Evolutionary conservation across 75 land plant genomes (phyloP), one percentile per base, ranked within the genome.

Genomic region (Ceratopteris richardii): DNA sequence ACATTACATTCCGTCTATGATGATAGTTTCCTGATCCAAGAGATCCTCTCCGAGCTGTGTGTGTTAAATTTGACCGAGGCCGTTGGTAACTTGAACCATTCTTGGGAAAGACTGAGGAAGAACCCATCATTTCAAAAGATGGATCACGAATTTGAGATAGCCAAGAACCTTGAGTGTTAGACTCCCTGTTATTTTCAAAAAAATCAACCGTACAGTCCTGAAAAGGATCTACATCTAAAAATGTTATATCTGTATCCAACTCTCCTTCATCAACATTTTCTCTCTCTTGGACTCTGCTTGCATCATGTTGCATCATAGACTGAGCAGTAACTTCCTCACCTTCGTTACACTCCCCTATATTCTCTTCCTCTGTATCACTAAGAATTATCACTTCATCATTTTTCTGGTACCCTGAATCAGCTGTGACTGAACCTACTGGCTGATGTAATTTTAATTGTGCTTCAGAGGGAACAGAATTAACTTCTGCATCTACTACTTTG

Each of bases 341-440:
- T 1, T 74, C 31, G 24, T 64, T 58, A 20, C 54, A 62, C 29
- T 73, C 71, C n/a, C 55, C 76, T 2, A 39, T 58, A 42, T 51
- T 65, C 0, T 90, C 97, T 31, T 90, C 97, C 12, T 95, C 99
- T 0, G 93, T 83, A 73, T 95, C 99, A 66, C 97, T 90, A 12
- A 90, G 79, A 51, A 95, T 77, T 67, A 95, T 90, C 17, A 95
- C 75, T 40, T 90, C 85, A 16, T 76, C 58, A 25, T 77, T 66
- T 7, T 31, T 68, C 26, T 33, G 13, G 23, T 2, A 23, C 4
- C 25, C 28, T 52, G 29, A 24, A 23, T 52, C 54, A 22, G 24
- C 16, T 3, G 13, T 23, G 1, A 28, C 28, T 22, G 28, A 52
- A 12, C 54, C 25, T 24, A 18, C 23, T 52, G 29, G 16, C 25